Evolutionary conservation across 2,329 filamentous ascomycete genomes (phyloP).

Genomic region (Bipolaris gigantea): DNA sequence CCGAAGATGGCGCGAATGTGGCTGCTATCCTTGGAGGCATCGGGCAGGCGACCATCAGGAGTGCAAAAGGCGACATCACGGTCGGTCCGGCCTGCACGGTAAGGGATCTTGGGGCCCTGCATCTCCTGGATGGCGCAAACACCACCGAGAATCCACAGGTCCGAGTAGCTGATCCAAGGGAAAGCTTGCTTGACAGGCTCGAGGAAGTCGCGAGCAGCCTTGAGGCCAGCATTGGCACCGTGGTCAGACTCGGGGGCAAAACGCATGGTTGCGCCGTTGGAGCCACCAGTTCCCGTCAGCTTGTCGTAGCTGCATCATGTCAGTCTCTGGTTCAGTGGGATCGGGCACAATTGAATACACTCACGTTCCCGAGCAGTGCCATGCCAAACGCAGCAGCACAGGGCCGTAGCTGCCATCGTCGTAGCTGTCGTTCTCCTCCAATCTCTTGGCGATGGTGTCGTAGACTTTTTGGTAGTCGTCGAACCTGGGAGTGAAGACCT

Average conservation of each 20-base stretch:
- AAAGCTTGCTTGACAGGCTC: conserved; percentile 86
- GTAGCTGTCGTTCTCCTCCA: conserved; percentile 92
- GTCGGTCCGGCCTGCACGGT: conserved; percentile 82
- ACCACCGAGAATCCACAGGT: conserved; percentile 92
- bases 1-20: conserved; percentile 92
- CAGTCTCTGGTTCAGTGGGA: conserved; percentile 1
- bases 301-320: conserved; percentile 66
- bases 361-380: conserved; percentile 86
- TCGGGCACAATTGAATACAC: conserved; percentile 11
- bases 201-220: conserved; percentile 85
- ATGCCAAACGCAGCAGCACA: conserved; percentile 85
- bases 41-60: conserved; percentile 86
- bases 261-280: conserved; percentile 96
- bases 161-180: conserved; percentile 95
- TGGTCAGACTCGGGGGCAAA: conserved; percentile 87
- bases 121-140: conserved; percentile 91
- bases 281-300: conserved; percentile 84
- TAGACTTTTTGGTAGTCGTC: conserved; percentile 96
- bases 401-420: conserved; percentile 96
- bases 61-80: conserved; percentile 82
- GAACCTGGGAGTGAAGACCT: conserved; percentile 71
- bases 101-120: conserved; percentile 84
- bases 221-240: conserved; percentile 90
- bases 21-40: conserved; percentile 72
- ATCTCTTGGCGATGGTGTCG: conserved; percentile 74